A percentile compares a stretch with the other conserved stretches of the same genome.
Conservation (phyloP, 2,329 filamentous ascomycete species). For the Gyromitra esculenta region DNA sequence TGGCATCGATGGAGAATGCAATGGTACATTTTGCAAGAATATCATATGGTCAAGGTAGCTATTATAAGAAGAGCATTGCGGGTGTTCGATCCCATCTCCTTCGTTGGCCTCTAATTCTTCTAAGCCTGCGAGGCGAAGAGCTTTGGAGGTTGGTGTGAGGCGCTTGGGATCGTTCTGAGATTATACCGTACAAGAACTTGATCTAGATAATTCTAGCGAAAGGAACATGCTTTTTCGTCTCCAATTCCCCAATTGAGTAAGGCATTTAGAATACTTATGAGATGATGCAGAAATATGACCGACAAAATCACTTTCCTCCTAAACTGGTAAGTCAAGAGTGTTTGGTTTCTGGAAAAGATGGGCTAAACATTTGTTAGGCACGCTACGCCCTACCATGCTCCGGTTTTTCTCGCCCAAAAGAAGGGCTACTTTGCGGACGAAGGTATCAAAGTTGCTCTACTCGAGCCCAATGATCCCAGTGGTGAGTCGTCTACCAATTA, state of each 20-base stretch:
- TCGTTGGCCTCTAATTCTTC: constrained; percentile 20
- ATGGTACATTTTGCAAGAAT: constrained; percentile 39
- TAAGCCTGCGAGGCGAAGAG: neutral
- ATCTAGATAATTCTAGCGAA: constrained; percentile 89
- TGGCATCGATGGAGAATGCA: constrained; percentile 10
- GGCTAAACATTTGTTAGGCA: constrained; percentile 68
- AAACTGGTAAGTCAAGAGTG: constrained; percentile 69
- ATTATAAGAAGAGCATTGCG: constrained; percentile 61
- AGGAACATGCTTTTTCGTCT: constrained; percentile 79
- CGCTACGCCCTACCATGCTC: constrained; percentile 82
- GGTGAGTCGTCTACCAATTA: constrained; percentile 61
- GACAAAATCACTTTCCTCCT: constrained; percentile 87
- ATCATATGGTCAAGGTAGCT: constrained; percentile 63
- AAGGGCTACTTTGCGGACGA: constrained; percentile 80
- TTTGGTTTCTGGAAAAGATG: constrained; percentile 23
- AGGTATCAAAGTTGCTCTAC: constrained; percentile 78
- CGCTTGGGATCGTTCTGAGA: constrained; percentile 70
- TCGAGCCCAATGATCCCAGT: constrained; percentile 81
- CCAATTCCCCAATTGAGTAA: constrained; percentile 58
- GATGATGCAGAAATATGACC: constrained; percentile 70
- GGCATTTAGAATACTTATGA: constrained; percentile 59
- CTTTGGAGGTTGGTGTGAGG: constrained; percentile 53
- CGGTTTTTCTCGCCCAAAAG: constrained; percentile 78
- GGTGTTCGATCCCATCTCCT: constrained; percentile 59
- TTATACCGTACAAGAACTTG: constrained; percentile 81